Evolutionary conservation across 139 green algal genomes (phyloP), one percentile per base, ranked within the genome.

Genomic region (Chlamydomonas schloesseri): DNA sequence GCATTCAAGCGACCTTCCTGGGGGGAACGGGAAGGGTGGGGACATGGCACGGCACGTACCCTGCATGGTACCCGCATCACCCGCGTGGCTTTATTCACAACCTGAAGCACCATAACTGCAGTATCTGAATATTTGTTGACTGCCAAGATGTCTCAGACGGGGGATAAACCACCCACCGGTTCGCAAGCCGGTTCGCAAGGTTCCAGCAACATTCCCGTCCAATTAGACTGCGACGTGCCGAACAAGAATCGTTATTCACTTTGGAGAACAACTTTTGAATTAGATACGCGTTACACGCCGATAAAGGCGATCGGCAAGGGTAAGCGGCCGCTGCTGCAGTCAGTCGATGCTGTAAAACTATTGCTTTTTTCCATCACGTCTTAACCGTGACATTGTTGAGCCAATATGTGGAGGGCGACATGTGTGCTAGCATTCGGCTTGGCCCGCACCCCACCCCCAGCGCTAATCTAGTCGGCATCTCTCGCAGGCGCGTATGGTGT

Each of bases 401-500:
- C 11, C 50, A 11, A 21, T 11, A 57, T 14, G 50, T 21, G 11
- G 14, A 57, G 50, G 42, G 8, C 42, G 42, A 50, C 42, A 50
- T 50, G 42, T 50, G 42, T 50, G 42, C 42, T 50, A 50, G 42
- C 42, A 50, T 50, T 50, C 6, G 6, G 42, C 42, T 50, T 50
- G 42, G 42, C 42, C 8, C 6, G n/a, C n/a, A n/a, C n/a, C n/a
- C n/a, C n/a, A n/a, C n/a, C n/a, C n/a, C n/a, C n/a, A n/a, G n/a
- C n/a, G 5, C 42, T 50, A 50, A 50, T 50, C 42, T 50, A 5
- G 42, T 13, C 42, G 42, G 5, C 8, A 13, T 50, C 42, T 50
- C 42, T 50, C 8, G 42, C 42, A 91, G 98, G 98, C 24, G 98
- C 98, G 9, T 99, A 99, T 82, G 98, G 98, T 21, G 94, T 99